Evolutionary conservation across 2,329 filamentous ascomycete genomes (phyloP).

Genomic region (Orbilia ellipsospora): DNA sequence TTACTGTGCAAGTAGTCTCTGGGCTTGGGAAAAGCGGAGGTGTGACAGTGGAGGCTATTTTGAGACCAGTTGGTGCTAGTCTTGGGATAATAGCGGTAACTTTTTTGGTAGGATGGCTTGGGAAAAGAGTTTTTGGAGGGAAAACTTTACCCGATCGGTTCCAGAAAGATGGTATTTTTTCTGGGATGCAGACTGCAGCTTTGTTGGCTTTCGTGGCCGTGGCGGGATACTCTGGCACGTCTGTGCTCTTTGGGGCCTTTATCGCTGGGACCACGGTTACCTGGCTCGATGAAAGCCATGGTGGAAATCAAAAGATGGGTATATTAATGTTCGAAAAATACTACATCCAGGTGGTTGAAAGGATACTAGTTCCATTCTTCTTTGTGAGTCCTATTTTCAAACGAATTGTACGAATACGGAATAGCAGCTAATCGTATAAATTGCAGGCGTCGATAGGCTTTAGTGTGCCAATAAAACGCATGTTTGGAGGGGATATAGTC

Average conservation of each 20-base stretch:
- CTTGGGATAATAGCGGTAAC: slow-evolving; percentile 54
- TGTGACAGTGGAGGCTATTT: slow-evolving; percentile 27
- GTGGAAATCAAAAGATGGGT: slow-evolving; percentile 13
- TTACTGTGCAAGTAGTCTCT: slow-evolving; percentile 81
- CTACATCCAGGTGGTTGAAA: slow-evolving; percentile 63
- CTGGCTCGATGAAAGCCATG: slow-evolving; percentile 68
- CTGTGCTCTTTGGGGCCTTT: slow-evolving; percentile 73
- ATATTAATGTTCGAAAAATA: slow-evolving; percentile 63
- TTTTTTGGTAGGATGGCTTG: slow-evolving; percentile 27
- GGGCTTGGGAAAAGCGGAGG: slow-evolving; percentile 67
- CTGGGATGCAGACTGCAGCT: slow-evolving; percentile 65
- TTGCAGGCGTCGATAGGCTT: slow-evolving; percentile 74
- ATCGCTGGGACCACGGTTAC: slow-evolving; percentile 70
- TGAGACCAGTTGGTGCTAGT: slow-evolving; percentile 66
- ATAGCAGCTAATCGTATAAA: slow-evolving; percentile 3
- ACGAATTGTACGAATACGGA: neutral
- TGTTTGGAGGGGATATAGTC: slow-evolving; percentile 73
- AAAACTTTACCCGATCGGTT: slow-evolving; percentile 59
- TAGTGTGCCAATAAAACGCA: slow-evolving; percentile 76
- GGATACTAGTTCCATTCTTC: slow-evolving; percentile 76
- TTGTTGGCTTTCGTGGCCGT: slow-evolving; percentile 67
- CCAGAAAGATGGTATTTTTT: slow-evolving; percentile 61
- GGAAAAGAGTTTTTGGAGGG: neutral
- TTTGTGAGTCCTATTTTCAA: slow-evolving; percentile 68
- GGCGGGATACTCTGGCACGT: slow-evolving; percentile 72